Evolutionary conservation across 768 basidiomycete genomes (phyloP).

Genomic region (Cystofilobasidium macerans): DNA sequence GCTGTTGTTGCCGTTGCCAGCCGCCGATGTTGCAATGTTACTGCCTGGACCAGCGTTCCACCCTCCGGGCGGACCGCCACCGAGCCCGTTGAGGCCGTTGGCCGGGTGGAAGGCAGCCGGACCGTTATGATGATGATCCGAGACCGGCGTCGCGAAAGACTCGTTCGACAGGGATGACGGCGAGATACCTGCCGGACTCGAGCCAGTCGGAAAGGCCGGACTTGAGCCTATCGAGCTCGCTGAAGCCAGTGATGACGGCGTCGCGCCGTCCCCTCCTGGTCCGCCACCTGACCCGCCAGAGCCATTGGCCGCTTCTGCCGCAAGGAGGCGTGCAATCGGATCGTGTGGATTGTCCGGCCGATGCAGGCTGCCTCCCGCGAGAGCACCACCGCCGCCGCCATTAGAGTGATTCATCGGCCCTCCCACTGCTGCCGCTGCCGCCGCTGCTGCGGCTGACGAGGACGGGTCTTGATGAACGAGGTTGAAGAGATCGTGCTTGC

Average conservation of each 20-base stretch:
- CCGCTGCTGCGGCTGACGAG: not conserved
- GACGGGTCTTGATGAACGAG: not conserved
- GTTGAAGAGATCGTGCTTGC: not conserved
- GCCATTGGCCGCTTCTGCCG: not conserved
- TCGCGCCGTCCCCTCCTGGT: slow-evolving; percentile 1
- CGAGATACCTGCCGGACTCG: slow-evolving; percentile 12
- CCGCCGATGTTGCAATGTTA: not conserved
- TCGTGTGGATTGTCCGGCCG: slow-evolving; percentile 15
- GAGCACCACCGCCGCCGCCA: too few relatives aligned
- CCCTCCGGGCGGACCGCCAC: not conserved
- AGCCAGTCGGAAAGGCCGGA: not conserved
- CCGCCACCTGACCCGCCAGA: too few relatives aligned
- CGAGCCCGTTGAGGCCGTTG: not conserved
- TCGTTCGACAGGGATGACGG: slow-evolving; percentile 15
- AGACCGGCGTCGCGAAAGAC: slow-evolving; percentile 12
- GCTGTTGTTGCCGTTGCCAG: not conserved
- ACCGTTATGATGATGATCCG: not conserved
- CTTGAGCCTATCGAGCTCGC: not conserved
- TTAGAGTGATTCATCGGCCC: too few relatives aligned
- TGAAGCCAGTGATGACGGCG: not conserved
- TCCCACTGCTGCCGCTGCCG: not conserved
- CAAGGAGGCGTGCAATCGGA: slow-evolving; percentile 14
- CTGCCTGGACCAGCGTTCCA: not conserved
- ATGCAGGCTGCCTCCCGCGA: not conserved
- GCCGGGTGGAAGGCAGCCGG: not conserved